phyloP scores from a whole-genome alignment of 192 early-diverging fungal genomes.

The Podila horticola region DNA sequence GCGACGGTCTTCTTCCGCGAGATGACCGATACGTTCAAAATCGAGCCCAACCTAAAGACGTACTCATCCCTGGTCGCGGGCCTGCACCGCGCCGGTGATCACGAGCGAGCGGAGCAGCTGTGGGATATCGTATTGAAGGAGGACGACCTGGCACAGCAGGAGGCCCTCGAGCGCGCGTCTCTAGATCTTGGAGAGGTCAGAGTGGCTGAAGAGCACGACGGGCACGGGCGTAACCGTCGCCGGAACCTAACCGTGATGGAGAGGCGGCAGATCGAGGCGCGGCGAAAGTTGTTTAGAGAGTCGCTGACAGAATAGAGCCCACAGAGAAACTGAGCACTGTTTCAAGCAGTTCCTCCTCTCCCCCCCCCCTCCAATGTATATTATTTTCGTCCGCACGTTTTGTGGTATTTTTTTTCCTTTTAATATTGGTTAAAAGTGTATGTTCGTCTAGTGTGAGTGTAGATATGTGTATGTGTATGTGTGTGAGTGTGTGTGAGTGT shows the following conservation, averaged over 20 bases:
- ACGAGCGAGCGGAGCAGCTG: constrained; percentile 19
- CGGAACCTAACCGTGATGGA: constrained; percentile 14
- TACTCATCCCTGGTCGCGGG: constrained; percentile 32
- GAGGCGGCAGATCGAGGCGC: constrained; percentile 19
- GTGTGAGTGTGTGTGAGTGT: too few species aligned
- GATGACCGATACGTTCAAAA: constrained; percentile 22
- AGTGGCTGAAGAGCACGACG: not conserved
- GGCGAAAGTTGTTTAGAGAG: constrained; percentile 24
- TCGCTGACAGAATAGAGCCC: constrained; percentile 8
- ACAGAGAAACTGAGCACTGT: too few species aligned
- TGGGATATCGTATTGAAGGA: constrained; percentile 36
- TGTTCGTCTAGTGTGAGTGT: too few species aligned
- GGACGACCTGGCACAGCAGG: constrained; percentile 1
- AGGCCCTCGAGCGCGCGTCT: not conserved
- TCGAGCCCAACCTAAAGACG: constrained; percentile 45
- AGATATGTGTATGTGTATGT: too few species aligned
- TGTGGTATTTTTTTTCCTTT: too few species aligned
- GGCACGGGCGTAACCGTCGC: not conserved
- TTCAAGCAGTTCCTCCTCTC: too few species aligned
- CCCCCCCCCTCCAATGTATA: too few species aligned
- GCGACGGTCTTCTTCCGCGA: constrained; percentile 27
- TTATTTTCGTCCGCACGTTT: too few species aligned
- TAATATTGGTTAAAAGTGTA: too few species aligned
- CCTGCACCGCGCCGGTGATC: constrained; percentile 26
- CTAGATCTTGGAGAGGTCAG: constrained; percentile 1